Conservation (phyloP, 495 filamentous ascomycete genomes). For the Xylaria flabelliformis region DNA sequence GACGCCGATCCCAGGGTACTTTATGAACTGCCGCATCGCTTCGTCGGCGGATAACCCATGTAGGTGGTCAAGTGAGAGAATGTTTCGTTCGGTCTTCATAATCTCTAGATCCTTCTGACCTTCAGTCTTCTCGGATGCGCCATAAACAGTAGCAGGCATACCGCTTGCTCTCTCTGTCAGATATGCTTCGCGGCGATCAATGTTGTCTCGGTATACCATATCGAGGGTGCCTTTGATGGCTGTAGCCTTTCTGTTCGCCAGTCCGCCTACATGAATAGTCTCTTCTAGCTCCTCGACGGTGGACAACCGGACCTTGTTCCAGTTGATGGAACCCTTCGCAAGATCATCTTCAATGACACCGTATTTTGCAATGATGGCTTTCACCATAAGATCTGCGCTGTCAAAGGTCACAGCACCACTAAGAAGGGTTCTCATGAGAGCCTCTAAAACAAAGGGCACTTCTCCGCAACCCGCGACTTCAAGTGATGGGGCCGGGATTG, state of each 20-base stretch:
- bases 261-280: constrained; percentile 76
- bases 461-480: constrained; percentile 90
- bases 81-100: constrained; percentile 33
- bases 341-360: constrained; percentile 55
- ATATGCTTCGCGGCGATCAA: constrained; percentile 41
- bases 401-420: constrained; percentile 75
- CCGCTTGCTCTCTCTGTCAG: constrained; percentile 42
- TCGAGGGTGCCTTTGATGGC: constrained; percentile 84
- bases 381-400: constrained; percentile 72
- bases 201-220: constrained; percentile 74
- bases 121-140: constrained; percentile 36
- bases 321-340: constrained; percentile 78
- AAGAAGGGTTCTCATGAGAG: constrained; percentile 79
- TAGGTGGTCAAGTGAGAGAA: constrained; percentile 75
- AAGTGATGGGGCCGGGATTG: constrained; percentile 76
- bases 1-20: constrained; percentile 84
- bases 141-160: constrained; percentile 34
- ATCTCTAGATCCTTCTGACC: constrained; percentile 45
- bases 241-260: constrained; percentile 73
- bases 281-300: constrained; percentile 67
- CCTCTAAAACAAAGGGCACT: constrained; percentile 90
- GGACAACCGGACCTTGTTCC: constrained; percentile 78
- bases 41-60: constrained; percentile 69
- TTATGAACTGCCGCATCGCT: constrained; percentile 74
- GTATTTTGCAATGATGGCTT: constrained; percentile 72